Evolutionary conservation across 2,329 filamentous ascomycete species (phyloP).

Genomic region (Fusarium sacchari): DNA sequence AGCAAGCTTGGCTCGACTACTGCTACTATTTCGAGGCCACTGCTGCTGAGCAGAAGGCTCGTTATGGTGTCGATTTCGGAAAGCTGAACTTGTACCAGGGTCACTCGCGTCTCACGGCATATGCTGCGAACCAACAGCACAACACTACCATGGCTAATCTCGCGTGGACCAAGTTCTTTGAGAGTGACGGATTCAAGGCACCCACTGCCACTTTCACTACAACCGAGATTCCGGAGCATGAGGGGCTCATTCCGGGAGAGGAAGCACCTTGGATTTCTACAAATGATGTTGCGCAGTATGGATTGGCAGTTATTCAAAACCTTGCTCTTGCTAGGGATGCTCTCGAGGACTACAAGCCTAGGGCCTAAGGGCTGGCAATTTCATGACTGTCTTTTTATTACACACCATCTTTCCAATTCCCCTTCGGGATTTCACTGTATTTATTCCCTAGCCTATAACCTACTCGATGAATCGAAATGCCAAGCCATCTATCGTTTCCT

Average conservation of each 20-base stretch:
- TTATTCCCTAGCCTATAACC: background rate
- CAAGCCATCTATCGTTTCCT: background rate
- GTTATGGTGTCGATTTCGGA: slow-evolving; percentile 63
- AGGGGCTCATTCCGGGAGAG: slow-evolving; percentile 59
- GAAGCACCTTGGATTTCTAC: slow-evolving; percentile 68
- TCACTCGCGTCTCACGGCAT: slow-evolving; percentile 68
- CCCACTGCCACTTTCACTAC: slow-evolving; percentile 50
- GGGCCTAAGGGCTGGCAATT: background rate
- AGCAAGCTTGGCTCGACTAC: slow-evolving; percentile 67
- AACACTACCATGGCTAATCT: slow-evolving; percentile 60
- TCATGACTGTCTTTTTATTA: background rate
- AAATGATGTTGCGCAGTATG: slow-evolving; percentile 67
- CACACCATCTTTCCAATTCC: background rate
- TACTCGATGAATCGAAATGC: slow-evolving; percentile 1
- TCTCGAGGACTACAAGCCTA: slow-evolving; percentile 17
- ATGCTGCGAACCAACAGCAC: slow-evolving; percentile 55
- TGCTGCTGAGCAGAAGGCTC: slow-evolving; percentile 59
- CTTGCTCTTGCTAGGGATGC: slow-evolving; percentile 52
- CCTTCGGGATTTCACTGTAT: background rate
- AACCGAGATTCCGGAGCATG: slow-evolving; percentile 53
- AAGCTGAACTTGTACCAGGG: slow-evolving; percentile 61
- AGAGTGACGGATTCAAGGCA: slow-evolving; percentile 56
- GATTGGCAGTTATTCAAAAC: slow-evolving; percentile 66
- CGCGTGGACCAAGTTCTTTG: slow-evolving; percentile 65
- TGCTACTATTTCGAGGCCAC: slow-evolving; percentile 66